Evolutionary conservation across 2,329 filamentous ascomycete genomes (phyloP), one percentile per base, ranked within the genome.

Genomic region (Acrodontium crateriforme): DNA sequence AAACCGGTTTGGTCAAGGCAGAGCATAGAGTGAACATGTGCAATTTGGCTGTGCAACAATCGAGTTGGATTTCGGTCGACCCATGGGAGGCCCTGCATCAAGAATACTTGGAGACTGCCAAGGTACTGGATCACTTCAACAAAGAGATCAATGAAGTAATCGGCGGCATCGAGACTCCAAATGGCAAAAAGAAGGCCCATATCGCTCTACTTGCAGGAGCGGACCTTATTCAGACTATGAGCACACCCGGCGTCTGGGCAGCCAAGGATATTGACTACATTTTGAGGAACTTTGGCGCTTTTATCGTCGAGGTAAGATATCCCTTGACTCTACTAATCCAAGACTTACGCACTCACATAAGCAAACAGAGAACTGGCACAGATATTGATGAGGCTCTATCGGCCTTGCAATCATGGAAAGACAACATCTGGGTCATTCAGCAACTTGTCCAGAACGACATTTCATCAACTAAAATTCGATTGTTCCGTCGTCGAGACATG

Each of bases 71-170:
- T 35, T 83, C 83, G 25, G 80, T 89, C 24, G 83, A 92, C 50
- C 74, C 79, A 0, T 91, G 80, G 77, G 85, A 93, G 62, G 79
- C 82, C n/a, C 63, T 78, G 44, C 74, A 91, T 57, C 71, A 76
- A 46, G 68, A 79, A 40, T 95, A 93, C 51, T 76, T 83, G 37
- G 83, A 84, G 10, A 95, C 87, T 1, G 87, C 85, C 20, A 71
- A 78, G 43, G 85, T 93, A 21, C 64, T 94, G 26, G 83, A 92
- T 48, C 87, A 94, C 56, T 89, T 94, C 45, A 75, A 91, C 41
- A 61, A 87, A 49, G 83, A 94, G 53, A 81, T 94, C 50, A 93
- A 94, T 51, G 68, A 71, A 14, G 69, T 82, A 24, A 62, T 75
- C 16, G 75, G 78, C 20, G 85, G 85, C 5, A 71, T 89, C 16